Percentiles rank a stretch among this genome's conserved stretches.
Conservation (phyloP, 306 rosid genomes). For the Cicer yamashitae region DNA sequence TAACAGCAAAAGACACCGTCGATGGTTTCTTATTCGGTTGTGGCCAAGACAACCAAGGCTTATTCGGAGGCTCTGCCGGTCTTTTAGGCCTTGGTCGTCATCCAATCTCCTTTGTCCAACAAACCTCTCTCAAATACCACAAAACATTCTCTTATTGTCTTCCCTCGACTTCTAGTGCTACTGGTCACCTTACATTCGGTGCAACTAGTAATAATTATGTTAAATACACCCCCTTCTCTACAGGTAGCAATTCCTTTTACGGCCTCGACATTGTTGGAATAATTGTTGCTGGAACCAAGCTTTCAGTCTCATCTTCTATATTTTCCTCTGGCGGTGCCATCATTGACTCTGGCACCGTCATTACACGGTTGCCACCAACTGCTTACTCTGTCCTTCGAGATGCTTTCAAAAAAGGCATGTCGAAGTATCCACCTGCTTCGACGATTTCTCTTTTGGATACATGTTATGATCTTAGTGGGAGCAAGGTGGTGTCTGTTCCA, state of each 20-base stretch:
- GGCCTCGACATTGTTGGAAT: conserved; percentile 56
- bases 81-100: conserved; percentile 81
- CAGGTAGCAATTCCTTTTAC: conserved; percentile 50
- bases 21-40: conserved; percentile 64
- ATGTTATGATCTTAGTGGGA: conserved; percentile 62
- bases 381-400: conserved; percentile 55
- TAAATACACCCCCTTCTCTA: conserved; percentile 60
- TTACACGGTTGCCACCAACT: conserved; percentile 63
- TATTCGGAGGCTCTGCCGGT: conserved; percentile 66
- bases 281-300: conserved; percentile 43
- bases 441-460: conserved; percentile 62
- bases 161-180: conserved; percentile 61
- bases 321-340: conserved; percentile 60
- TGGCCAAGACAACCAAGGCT: conserved; percentile 76
- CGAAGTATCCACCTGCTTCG: conserved; percentile 44
- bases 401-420: conserved; percentile 53
- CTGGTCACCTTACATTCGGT: conserved; percentile 63
- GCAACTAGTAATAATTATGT: background rate
- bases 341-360: conserved; percentile 83
- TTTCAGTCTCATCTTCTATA: conserved; percentile 49
- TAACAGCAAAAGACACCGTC: conserved; percentile 44
- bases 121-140: conserved; percentile 57
- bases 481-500: conserved; percentile 35
- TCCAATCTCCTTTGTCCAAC: conserved; percentile 68
- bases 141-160: conserved; percentile 76